phyloP scores from a whole-genome alignment of 2,329 filamentous ascomycete genomes.

The Calonectria hawksworthii region DNA sequence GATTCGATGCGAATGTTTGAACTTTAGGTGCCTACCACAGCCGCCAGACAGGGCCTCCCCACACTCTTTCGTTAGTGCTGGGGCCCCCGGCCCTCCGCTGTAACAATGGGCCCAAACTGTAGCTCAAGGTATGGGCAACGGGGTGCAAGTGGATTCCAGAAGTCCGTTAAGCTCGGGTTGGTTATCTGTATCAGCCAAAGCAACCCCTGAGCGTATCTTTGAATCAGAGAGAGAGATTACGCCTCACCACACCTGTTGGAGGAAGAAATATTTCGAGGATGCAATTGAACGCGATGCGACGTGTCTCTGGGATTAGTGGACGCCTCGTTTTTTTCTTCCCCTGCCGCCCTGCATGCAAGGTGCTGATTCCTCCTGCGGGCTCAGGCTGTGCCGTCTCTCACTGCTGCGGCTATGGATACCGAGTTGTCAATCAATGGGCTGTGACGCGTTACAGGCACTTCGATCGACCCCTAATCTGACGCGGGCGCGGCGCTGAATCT shows the following conservation, averaged over 20 bases:
- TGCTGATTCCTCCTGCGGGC: neutral
- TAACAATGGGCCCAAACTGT: neutral
- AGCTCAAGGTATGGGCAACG: neutral
- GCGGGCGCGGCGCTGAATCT: constrained; percentile 24
- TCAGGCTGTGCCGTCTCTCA: neutral
- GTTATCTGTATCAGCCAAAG: constrained; percentile 19
- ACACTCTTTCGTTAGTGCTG: constrained; percentile 8
- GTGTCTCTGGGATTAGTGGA: neutral
- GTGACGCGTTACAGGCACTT: constrained; percentile 19
- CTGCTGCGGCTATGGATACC: neutral
- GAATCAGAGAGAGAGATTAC: constrained; percentile 21
- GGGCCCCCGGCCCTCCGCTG: constrained; percentile 2
- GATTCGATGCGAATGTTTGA: neutral
- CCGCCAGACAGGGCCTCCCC: constrained; percentile 13
- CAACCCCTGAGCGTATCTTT: constrained; percentile 12
- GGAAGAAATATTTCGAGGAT: neutral
- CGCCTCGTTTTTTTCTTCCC: neutral
- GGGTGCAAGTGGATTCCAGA: constrained; percentile 15
- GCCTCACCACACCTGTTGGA: neutral
- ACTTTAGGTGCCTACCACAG: neutral
- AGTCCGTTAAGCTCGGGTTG: constrained; percentile 17
- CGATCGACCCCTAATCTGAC: constrained; percentile 25
- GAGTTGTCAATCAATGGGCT: constrained; percentile 3
- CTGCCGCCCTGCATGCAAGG: neutral
- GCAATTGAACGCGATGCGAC: neutral